These are phyloP conservation scores for Hygrophorus pudorinus DNA, from an alignment of 768 basidiomycete species.

Conservation along the genomic window DNA sequence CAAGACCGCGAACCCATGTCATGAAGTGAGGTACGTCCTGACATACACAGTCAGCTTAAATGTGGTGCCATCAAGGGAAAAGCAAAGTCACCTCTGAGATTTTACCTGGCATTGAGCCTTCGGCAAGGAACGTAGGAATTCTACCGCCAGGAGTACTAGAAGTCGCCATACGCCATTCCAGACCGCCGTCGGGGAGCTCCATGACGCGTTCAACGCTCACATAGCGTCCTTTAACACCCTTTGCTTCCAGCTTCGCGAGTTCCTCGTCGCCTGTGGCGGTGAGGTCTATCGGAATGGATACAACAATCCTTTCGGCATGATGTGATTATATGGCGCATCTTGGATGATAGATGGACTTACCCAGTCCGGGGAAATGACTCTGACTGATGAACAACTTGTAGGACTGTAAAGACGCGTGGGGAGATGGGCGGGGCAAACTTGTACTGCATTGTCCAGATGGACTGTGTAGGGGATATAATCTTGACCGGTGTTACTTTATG, in stretches of 20 bases:
- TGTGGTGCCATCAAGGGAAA: conserved; percentile 1
- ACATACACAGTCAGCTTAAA: background rate
- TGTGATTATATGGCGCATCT: background rate
- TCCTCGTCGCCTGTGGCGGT: conserved; percentile 39
- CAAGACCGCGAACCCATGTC: conserved; percentile 44
- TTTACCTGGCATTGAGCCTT: conserved; percentile 48
- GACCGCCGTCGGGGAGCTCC: conserved; percentile 51
- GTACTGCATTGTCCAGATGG: conserved; percentile 67
- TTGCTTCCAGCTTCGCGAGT: conserved; percentile 50
- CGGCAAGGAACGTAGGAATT: conserved; percentile 56
- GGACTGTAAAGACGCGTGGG: conserved; percentile 65
- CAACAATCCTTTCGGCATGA: conserved; percentile 25
- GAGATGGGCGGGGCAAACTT: conserved; percentile 62
- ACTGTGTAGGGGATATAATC: conserved; percentile 50
- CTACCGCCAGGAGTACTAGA: conserved; percentile 62
- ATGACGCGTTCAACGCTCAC: conserved; percentile 57
- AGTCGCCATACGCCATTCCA: conserved; percentile 78
- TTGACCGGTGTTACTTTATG: conserved; percentile 55
- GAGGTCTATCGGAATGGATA: conserved; percentile 65
- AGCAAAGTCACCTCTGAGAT: conserved; percentile 43
- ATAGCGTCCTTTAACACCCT: conserved; percentile 58
- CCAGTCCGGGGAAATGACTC: conserved; percentile 44
- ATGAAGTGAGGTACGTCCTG: conserved; percentile 71
- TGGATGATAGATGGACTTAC: conserved; percentile 27
- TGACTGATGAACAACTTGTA: conserved; percentile 51